Conservation (phyloP, 257 asterid species). For the Cynanchum wilfordii region DNA sequence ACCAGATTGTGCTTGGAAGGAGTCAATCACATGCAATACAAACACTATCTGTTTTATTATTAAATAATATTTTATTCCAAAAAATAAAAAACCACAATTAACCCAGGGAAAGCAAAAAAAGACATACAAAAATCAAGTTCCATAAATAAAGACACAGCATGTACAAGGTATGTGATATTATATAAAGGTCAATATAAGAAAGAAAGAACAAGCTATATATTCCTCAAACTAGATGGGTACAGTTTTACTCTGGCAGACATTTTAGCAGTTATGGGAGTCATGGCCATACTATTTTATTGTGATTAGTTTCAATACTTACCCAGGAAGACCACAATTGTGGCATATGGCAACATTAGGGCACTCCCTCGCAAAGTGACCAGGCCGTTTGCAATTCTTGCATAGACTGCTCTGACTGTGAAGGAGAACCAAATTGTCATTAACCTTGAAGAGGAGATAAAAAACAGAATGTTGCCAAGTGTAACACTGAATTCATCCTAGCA, state of each 20-base stretch:
- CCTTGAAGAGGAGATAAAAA: not conserved
- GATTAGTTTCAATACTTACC: constrained; percentile 43
- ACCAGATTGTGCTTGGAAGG: not conserved
- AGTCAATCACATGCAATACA: not conserved
- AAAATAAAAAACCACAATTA: too few species aligned
- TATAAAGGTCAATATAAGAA: not conserved
- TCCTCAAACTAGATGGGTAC: not conserved
- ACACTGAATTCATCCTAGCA: not conserved
- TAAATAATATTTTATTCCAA: too few species aligned
- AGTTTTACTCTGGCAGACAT: not conserved
- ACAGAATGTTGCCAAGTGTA: not conserved
- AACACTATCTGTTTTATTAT: too few species aligned
- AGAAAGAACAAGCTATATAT: not conserved
- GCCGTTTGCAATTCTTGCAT: constrained; percentile 96
- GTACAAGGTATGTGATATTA: not conserved
- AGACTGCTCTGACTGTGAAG: constrained; percentile 62
- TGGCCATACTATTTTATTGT: not conserved
- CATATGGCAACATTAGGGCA: constrained; percentile 93
- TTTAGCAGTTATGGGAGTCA: not conserved
- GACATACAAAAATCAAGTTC: not conserved
- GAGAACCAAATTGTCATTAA: constrained; percentile 13
- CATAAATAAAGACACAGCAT: not conserved
- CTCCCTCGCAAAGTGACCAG: constrained; percentile 96
- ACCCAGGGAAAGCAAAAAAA: too few species aligned
- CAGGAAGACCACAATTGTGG: constrained; percentile 98